Evolutionary conservation across 352 stramenopile genomes (phyloP).

Genomic region (Pythium coloratum): DNA sequence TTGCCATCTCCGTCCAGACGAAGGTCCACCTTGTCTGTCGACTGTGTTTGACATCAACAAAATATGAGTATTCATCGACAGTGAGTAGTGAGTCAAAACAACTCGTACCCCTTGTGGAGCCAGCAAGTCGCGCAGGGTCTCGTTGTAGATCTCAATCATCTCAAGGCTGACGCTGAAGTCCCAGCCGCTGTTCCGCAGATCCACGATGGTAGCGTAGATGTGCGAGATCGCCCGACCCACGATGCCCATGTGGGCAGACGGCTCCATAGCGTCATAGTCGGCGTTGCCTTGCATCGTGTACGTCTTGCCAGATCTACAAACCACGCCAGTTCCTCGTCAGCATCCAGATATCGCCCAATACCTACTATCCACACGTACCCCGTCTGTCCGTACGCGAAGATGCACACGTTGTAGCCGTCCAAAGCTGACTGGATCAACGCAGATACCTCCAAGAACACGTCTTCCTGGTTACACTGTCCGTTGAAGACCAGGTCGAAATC

Average conservation of each 20-base stretch:
- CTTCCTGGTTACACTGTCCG: slow-evolving; percentile 90
- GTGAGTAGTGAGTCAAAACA: not conserved
- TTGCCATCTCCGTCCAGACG: slow-evolving; percentile 72
- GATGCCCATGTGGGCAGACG: slow-evolving; percentile 71
- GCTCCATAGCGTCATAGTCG: slow-evolving; percentile 45
- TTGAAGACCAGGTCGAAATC: slow-evolving; percentile 98
- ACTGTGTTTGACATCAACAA: slow-evolving; percentile 27
- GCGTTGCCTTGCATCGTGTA: slow-evolving; percentile 84
- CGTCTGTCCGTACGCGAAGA: slow-evolving; percentile 93
- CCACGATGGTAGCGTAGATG: slow-evolving; percentile 70
- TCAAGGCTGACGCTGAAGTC: slow-evolving; percentile 70
- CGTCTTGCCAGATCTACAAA: slow-evolving; percentile 75
- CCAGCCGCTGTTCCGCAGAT: slow-evolving; percentile 69
- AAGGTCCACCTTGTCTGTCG: slow-evolving; percentile 67
- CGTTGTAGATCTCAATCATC: slow-evolving; percentile 98
- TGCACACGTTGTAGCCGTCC: slow-evolving; percentile 95
- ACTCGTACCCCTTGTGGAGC: slow-evolving; percentile 45
- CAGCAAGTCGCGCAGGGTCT: slow-evolving; percentile 94
- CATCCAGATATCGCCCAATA: not conserved
- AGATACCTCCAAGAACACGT: slow-evolving; percentile 96
- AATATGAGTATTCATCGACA: not conserved
- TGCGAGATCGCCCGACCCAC: slow-evolving; percentile 76
- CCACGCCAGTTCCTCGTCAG: not conserved
- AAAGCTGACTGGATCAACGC: slow-evolving; percentile 93
- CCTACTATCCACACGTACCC: slow-evolving; percentile 36